phyloP scores from a whole-genome alignment of 2,329 filamentous ascomycete genomes.

The Talaromyces sp. region DNA sequence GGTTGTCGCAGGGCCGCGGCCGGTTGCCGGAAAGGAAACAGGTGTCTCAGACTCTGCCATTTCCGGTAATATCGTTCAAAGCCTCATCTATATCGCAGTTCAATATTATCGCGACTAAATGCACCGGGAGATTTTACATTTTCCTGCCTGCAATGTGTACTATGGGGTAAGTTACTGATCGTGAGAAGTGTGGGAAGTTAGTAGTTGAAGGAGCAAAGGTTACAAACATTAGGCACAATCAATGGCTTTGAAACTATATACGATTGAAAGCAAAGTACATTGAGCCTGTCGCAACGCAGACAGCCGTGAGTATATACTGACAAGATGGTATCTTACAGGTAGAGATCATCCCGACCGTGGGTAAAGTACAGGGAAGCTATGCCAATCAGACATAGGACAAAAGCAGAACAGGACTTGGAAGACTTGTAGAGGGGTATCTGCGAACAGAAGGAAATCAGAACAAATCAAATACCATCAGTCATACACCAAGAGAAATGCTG shows the following conservation, averaged over 20 bases:
- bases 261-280: not conserved
- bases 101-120: not conserved
- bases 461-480: not conserved
- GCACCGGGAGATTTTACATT: no score
- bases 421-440: constrained; percentile 16
- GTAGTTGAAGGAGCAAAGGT: not conserved
- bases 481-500: constrained; percentile 5
- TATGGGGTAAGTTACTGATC: no score
- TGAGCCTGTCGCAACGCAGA: not conserved
- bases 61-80: not conserved
- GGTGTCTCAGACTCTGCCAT: not conserved
- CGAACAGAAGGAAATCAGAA: constrained; percentile 6
- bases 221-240: not conserved
- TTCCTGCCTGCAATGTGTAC: no score
- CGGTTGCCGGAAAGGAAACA: not conserved
- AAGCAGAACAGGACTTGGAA: not conserved
- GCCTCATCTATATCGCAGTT: not conserved
- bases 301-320: not conserved
- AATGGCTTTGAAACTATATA: not conserved
- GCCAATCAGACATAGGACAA: not conserved
- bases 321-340: not conserved
- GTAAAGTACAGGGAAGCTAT: not conserved
- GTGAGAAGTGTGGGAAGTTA: not conserved
- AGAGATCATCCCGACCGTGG: not conserved
- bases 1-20: not conserved